A percentile compares a stretch with the other conserved stretches of the same genome.
These are phyloP conservation scores for Tardiomyces blankii DNA, from an alignment of 1,139 yeast species.

Conservation along the genomic window DNA sequence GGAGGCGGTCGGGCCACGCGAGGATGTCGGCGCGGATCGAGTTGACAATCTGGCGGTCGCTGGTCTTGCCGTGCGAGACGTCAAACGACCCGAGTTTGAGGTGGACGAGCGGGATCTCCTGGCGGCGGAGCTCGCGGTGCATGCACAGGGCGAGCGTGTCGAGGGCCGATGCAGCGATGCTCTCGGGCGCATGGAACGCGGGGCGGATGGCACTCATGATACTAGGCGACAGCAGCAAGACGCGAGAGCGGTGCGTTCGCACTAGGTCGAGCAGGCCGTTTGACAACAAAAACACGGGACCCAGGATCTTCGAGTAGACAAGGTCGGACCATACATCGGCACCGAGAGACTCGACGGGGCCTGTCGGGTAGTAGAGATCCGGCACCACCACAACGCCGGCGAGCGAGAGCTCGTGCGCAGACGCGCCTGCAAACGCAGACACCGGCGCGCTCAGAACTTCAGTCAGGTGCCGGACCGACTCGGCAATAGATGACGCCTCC, in stretches of 20 bases:
- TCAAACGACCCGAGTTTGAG: conserved; percentile 31
- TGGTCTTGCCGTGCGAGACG: conserved; percentile 16
- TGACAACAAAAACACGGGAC: conserved; percentile 42
- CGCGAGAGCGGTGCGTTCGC: conserved; percentile 33
- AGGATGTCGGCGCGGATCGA: conserved; percentile 29
- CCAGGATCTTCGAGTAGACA: conserved; percentile 35
- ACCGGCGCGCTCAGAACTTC: conserved; percentile 32
- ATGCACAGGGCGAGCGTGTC: conserved; percentile 27
- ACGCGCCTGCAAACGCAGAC: conserved; percentile 39
- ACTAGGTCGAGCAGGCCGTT: conserved; percentile 49
- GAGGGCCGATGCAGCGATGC: conserved; percentile 26
- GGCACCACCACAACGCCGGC: conserved; percentile 55
- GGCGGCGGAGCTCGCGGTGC: conserved; percentile 28
- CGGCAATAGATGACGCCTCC: conserved; percentile 21
- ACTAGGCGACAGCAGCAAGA: conserved; percentile 28
- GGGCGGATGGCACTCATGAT: conserved; percentile 29
- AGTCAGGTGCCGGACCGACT: conserved; percentile 31
- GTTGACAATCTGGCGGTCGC: conserved; percentile 20
- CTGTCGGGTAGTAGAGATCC: conserved; percentile 52
- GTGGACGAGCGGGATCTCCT: conserved; percentile 21
- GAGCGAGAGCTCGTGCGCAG: conserved; percentile 41
- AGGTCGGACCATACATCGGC: conserved; percentile 42
- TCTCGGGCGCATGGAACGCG: conserved; percentile 32
- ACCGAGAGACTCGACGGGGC: conserved; percentile 53
- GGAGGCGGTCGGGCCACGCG: conserved; percentile 29